Evolutionary conservation across 495 filamentous ascomycete species (phyloP).

Genomic region (Echria macrotheca): DNA sequence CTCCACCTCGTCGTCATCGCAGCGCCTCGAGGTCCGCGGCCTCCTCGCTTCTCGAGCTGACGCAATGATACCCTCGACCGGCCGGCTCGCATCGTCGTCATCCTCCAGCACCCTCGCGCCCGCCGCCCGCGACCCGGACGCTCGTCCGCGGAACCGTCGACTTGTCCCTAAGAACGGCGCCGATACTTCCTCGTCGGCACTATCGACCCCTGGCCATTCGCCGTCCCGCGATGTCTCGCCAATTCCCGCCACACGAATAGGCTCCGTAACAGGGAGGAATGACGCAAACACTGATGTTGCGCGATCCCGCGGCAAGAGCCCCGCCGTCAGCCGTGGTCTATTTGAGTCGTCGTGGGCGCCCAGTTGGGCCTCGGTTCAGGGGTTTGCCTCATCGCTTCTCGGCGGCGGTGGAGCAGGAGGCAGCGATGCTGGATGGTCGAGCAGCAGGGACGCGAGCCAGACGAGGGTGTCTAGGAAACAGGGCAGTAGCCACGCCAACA

Average conservation of each 20-base stretch:
- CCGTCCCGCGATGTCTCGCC: slow-evolving; percentile 34
- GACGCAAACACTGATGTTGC: slow-evolving; percentile 27
- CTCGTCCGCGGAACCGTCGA: slow-evolving; percentile 31
- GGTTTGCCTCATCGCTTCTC: slow-evolving; percentile 39
- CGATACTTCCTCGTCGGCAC: slow-evolving; percentile 13
- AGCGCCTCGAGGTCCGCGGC: slow-evolving; percentile 24
- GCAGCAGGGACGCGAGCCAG: slow-evolving; percentile 27
- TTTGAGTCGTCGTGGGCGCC: slow-evolving; percentile 40
- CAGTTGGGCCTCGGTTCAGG: slow-evolving; percentile 42
- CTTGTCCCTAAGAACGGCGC: slow-evolving; percentile 11
- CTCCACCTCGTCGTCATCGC: slow-evolving; percentile 14
- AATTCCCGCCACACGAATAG: slow-evolving; percentile 38
- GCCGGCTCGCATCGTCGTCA: slow-evolving; percentile 6
- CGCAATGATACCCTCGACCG: slow-evolving; percentile 27
- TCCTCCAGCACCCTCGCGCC: slow-evolving; percentile 24
- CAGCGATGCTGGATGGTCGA: slow-evolving; percentile 17
- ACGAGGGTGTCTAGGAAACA: slow-evolving; percentile 4
- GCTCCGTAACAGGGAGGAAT: slow-evolving; percentile 29
- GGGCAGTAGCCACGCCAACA: slow-evolving; percentile 4
- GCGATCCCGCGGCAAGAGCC: slow-evolving; percentile 25
- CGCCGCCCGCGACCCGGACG: slow-evolving; percentile 19
- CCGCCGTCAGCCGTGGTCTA: slow-evolving; percentile 30
- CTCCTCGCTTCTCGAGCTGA: slow-evolving; percentile 11
- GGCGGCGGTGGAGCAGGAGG: slow-evolving; percentile 15
- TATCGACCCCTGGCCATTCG: slow-evolving; percentile 23